Evolutionary conservation across 306 rosid species (phyloP), one percentile per base, ranked within the genome.

Genomic region (Pyrus pyrifolia): DNA sequence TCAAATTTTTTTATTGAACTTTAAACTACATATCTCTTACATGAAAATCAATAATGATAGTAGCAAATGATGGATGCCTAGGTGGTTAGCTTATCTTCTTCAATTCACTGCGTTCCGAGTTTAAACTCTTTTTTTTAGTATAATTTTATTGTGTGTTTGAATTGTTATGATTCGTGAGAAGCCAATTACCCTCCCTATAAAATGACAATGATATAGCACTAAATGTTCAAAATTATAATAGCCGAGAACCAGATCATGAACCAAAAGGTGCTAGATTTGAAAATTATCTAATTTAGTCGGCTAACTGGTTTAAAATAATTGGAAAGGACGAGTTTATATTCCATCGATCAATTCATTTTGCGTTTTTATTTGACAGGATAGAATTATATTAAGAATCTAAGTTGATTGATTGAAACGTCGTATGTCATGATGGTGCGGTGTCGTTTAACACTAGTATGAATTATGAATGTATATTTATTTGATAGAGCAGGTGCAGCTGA

Each of bases 261-360:
- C 40, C 40, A 35, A 35, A 35, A 35, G 40, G 40, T 35, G 40
- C 40, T 6, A 35, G 40, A 35, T 35, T 35, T 35, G 40, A 35
- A 61, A 62, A 55, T 53, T n/a, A n/a, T 72, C 58, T 64, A 13
- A 55, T 35, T 57, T 72, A 58, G 76, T 58, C 68, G 57, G 68
- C 68, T 72, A 58, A 1, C 25, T 72, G 40, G 40, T 19, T 22
- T 8, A 22, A 73, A 65, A 2, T 5, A 60, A 58, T 1, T 4
- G 45, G 8, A 31, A 9, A 9, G 14, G 13, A 65, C 33, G 38
- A 25, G 3, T 29, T 62, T 62, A 15, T 49, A 30, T 29, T 29
- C 38, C 67, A 19, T 60, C 21, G 21, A 15, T 49, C 21, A 5
- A 49, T 25, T 25, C 30, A n/a, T 57, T 55, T 60, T 60, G 33